These are phyloP conservation scores for Fagus crenata DNA, from an alignment of 306 rosid genomes.

Conservation along the genomic window DNA sequence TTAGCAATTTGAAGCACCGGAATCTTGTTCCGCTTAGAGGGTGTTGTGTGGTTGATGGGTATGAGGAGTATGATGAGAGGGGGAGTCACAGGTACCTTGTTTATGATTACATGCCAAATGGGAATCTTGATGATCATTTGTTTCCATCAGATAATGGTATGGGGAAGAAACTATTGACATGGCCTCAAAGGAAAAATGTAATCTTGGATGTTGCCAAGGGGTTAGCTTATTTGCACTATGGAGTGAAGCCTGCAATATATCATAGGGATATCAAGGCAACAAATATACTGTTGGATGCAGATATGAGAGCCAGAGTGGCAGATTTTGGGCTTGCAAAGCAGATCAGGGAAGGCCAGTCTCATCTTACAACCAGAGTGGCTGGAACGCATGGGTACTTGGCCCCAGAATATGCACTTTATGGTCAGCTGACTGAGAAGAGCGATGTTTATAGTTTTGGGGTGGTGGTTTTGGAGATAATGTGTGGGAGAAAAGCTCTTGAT, in stretches of 20 bases:
- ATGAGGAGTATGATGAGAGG: conserved; percentile 38
- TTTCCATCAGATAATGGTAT: conserved; percentile 41
- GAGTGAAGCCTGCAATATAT: conserved; percentile 87
- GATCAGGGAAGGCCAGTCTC: conserved; percentile 91
- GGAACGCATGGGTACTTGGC: conserved; percentile 98
- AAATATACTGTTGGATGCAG: conserved; percentile 79
- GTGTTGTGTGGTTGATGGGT: conserved; percentile 76
- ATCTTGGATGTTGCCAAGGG: conserved; percentile 95
- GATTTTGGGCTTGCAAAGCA: conserved; percentile 97
- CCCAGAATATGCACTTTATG: conserved; percentile 92
- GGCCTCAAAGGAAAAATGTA: conserved; percentile 87
- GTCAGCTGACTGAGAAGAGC: conserved; percentile 95
- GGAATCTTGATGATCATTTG: conserved; percentile 74
- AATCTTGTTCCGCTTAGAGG: conserved; percentile 91
- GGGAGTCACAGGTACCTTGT: conserved; percentile 76
- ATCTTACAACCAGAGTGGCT: conserved; percentile 96
- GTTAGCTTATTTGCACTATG: conserved; percentile 85
- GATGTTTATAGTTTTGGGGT: conserved; percentile 99
- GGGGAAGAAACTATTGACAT: conserved; percentile 54
- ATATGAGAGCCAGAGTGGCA: conserved; percentile 89
- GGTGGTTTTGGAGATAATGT: conserved; percentile 92
- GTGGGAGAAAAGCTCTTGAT: conserved; percentile 92
- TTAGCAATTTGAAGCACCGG: conserved; percentile 85
- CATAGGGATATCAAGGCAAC: conserved; percentile 96
- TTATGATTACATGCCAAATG: conserved; percentile 94